Base-by-base conservation (phyloP, 2,329 filamentous ascomycete species). In the Alternaria brassicicola region DNA sequence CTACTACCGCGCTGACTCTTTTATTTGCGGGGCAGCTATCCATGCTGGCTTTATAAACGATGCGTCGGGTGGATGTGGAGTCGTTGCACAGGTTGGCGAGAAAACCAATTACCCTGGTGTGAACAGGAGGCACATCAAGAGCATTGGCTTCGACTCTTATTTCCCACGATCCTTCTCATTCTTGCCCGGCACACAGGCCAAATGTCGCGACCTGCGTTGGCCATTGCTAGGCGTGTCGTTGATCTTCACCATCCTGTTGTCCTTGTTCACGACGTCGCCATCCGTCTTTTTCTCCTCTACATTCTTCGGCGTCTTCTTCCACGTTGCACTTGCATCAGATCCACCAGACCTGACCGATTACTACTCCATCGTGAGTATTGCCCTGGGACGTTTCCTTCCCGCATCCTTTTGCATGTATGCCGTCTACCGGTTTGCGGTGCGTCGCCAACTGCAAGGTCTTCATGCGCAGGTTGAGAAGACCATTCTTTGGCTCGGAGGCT, bases 81-180 rank as follows among this genome's bases (percentile, higher is more conserved):
- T 96, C 3, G 85, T 95, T 30, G 84, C 86, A 52, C 82, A 95
- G 35, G 83, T 91, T 21, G 93, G 93, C 21, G 84, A 88, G 53
- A 85, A 87, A 55, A 79, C 83, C 53, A 80, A 84, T 47, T 97
- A 88, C 71, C 78, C 83, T 39, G 83, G 85, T 39, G 88, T 88
- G 9, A 84, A 85, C 46, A 83, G 83, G n/a, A 83, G 96, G 70
- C 91, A 89, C 51, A 92, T 98, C 63, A 78, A 81, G 26, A 96
- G 92, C 62, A 82, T 91, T 52, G 84, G 78, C 4, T 99, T 99
- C 73, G 86, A 93, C 62, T 94, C 92, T 0, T 92, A 92, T 64
- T 99, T 99, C 69, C 95, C 95, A 1, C 88, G 91, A 28, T 89
- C 93, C 0, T 97, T 92, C 75, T 86, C 86, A 17, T 98, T 99